Base-by-base conservation (phyloP, 768 basidiomycete genomes). In the Macrocybe gigantea region DNA sequence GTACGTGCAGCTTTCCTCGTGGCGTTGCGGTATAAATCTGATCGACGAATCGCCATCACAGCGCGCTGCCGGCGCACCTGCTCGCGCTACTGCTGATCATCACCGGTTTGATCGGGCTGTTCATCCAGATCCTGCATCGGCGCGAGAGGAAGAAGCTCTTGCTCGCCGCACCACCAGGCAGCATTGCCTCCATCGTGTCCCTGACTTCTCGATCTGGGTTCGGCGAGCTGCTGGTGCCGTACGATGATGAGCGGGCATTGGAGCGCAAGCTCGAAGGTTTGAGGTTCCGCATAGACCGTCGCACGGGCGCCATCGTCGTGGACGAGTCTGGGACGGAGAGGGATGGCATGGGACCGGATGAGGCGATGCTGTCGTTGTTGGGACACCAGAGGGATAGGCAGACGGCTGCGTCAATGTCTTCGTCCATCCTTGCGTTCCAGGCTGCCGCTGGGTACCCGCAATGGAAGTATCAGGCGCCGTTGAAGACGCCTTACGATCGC, bases 301-400 rank as follows among this genome's bases (percentile, higher is more conserved):
- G 75, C 33, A 83, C 82, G 1, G 83, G 83, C 33, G 82, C 80
- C 4, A 78, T 85, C 40, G 58, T 85, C 8, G 80, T 78, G 0
- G 77, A 81, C 44, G 78, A 80, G 45, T 64, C 69, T 37, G 60
- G 54, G 22, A 56, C 59, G 15, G 62, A 58, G 31, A 45, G 58
- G 37, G 49, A 32, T 36, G 58, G 52, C 3, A 58, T 60, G 53
- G 66, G 65, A 8, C 50, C 54, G 29, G 70, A 73, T 39, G 68
- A 72, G 50, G 68, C 71, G 22, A 66, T 64, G 66, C 54, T 62
- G 49, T 65, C 67, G 40, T 55, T 72, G 13, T 49, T 74, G 47
- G 67, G 67, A 29, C 53, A 53, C 37, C 37, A 45, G 37, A 39
- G 52, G 38, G 41, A 45, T 41, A 38, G 52, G 30, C 53, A 50